Evolutionary conservation across 1,139 yeast species (phyloP).

Genomic region (Debaryomyces robertsiae): DNA sequence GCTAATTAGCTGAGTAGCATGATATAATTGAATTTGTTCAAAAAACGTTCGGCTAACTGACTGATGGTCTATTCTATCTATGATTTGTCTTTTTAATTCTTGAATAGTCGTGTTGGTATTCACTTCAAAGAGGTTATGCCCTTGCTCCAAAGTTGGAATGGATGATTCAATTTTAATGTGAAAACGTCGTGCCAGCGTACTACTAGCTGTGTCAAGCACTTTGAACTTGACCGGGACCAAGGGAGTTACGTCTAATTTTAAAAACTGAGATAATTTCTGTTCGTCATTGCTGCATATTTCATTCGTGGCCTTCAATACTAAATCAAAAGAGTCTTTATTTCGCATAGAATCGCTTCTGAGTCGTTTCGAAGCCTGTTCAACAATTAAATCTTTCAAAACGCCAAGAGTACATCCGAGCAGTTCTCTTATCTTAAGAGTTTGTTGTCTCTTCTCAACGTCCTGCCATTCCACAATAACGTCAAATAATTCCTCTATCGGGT

Average conservation of each 20-base stretch:
- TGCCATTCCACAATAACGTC: slow-evolving; percentile 25
- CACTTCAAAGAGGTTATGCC: slow-evolving; percentile 28
- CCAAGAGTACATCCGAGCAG: slow-evolving; percentile 26
- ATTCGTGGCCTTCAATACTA: slow-evolving; percentile 14
- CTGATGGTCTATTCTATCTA: slow-evolving; percentile 26
- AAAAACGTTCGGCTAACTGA: slow-evolving; percentile 32
- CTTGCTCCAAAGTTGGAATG: slow-evolving; percentile 24
- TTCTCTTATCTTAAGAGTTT: slow-evolving; percentile 23
- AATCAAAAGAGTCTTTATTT: slow-evolving; percentile 9
- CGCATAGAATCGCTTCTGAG: not conserved
- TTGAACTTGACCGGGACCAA: slow-evolving; percentile 21
- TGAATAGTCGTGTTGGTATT: slow-evolving; percentile 23
- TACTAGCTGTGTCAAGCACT: slow-evolving; percentile 1
- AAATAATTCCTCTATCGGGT: slow-evolving; percentile 28
- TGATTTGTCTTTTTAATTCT: slow-evolving; percentile 26
- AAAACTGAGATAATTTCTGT: slow-evolving; percentile 19
- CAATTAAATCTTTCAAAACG: slow-evolving; percentile 24
- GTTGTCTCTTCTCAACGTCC: slow-evolving; percentile 14
- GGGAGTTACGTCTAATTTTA: slow-evolving; percentile 36
- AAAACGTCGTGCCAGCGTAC: slow-evolving; percentile 13
- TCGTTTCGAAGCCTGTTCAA: slow-evolving; percentile 19
- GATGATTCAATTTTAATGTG: slow-evolving; percentile 22
- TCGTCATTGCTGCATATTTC: slow-evolving; percentile 18
- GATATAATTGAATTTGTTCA: slow-evolving; percentile 29
- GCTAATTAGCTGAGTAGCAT: slow-evolving; percentile 15